Evolutionary conservation across 139 green algal species (phyloP).

Genomic region (Chlorella sp.): DNA sequence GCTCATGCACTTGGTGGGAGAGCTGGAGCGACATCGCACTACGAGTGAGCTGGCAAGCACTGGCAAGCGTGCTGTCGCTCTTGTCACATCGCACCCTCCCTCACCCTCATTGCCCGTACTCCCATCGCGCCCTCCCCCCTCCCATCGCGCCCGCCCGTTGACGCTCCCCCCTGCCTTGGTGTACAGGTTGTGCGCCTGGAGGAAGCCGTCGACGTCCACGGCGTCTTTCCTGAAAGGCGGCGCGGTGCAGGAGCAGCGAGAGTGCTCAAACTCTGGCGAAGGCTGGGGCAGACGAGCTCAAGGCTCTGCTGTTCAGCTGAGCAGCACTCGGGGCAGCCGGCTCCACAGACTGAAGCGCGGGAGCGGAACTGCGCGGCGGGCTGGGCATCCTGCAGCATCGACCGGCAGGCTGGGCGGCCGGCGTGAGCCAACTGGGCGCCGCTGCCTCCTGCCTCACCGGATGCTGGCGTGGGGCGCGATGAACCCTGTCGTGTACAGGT

Average conservation of each 20-base stretch:
- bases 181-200: no score
- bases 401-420: no score
- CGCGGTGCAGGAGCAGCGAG: not conserved
- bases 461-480: constrained; percentile 14
- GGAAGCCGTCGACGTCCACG: constrained; percentile 21
- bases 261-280: not conserved
- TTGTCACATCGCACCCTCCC: not conserved
- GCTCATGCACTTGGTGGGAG: no score
- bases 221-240: no score
- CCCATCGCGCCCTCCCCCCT: no score
- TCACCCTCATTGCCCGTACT: no score
- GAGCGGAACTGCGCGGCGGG: not conserved
- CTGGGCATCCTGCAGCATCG: no score
- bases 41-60: not conserved
- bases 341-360: not conserved
- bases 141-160: no score
- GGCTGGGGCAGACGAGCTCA: not conserved
- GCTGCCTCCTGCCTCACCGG: not conserved
- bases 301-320: not conserved
- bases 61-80: not conserved
- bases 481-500: not conserved
- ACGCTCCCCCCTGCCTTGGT: no score
- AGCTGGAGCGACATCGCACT: not conserved
- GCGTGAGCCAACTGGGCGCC: not conserved
- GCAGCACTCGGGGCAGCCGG: not conserved